phyloP scores from a whole-genome alignment of 2,329 filamentous ascomycete genomes.

The Colletotrichum lini region DNA sequence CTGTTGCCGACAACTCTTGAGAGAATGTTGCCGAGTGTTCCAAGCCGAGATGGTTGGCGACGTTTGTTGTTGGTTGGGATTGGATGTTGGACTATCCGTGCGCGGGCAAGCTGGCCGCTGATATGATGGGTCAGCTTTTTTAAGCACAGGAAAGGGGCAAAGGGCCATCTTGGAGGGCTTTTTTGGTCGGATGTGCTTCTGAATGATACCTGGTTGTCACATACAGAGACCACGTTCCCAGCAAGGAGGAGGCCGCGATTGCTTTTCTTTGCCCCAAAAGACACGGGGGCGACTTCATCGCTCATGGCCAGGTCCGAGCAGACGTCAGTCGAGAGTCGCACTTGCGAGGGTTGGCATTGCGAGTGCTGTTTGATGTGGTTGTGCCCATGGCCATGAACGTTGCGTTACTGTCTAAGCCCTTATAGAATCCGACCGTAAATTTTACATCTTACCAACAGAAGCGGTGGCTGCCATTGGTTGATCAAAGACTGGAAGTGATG shows the following conservation, averaged over 20 bases:
- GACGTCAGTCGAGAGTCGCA: too few relatives aligned
- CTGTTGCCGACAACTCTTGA: neutral
- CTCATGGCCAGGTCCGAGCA: neutral
- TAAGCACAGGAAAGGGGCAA: conserved; percentile 28
- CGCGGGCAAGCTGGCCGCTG: neutral
- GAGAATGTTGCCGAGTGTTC: neutral
- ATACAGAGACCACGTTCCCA: conserved; percentile 8
- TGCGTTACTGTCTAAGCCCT: conserved; percentile 2
- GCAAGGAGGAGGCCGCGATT: neutral
- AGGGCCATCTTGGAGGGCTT: neutral
- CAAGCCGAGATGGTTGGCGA: neutral
- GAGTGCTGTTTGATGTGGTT: conserved; percentile 15
- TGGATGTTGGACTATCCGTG: conserved; percentile 25
- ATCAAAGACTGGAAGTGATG: neutral
- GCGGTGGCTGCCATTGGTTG: neutral
- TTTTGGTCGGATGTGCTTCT: neutral
- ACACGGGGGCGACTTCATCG: neutral
- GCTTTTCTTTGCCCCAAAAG: neutral
- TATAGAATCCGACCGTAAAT: neutral
- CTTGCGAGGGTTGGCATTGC: neutral
- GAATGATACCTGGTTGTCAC: conserved; percentile 9
- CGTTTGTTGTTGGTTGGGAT: neutral
- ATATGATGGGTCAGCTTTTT: conserved; percentile 1
- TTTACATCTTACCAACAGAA: neutral
- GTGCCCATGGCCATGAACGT: neutral